Base-by-base conservation (phyloP, 2,329 filamentous ascomycete genomes). In the Ceratocystiopsis sp. region DNA sequence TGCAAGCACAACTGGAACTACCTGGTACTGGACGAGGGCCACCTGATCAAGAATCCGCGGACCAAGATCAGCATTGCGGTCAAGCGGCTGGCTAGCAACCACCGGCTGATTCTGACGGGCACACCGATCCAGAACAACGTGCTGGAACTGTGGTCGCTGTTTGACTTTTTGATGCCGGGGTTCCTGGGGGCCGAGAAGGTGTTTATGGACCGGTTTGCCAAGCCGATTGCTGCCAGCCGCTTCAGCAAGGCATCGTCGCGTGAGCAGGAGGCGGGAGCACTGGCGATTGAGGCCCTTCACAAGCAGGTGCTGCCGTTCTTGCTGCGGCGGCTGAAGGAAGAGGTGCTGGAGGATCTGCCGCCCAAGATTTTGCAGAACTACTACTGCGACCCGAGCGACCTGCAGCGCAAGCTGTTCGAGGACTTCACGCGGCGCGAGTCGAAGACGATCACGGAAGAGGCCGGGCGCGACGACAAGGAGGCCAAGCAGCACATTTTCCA, bases 321-420 rank as follows among this genome's bases (percentile, higher is more conserved):
- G 48, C 74, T 98, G 35, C 84, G 91, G 47, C 87, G 91, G 53
- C 72, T 98, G 52, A 98, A 98, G 63, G 91, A 98, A 62, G 91
- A 98, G 59, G 91, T 98, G 16, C 69, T 98, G 46, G 84, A 98
- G 52, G 91, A 98, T 54, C 68, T 98, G 10, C 91, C 91, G 2
- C 91, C 91, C 9, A 98, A 98, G 75, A 98, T 98, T 54, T 66
- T 98, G 42, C 91, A 98, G 59, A 98, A 98, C 61, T 98, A 98
- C 65, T 98, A 98, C 64, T 98, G 91, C 60, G 91, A 98, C 55
- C 78, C 94, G 16, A 94, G 85, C 54, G 91, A 98, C 45, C 66
- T 98, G 42, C 91, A 98, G 60, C 83, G 80, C 65, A 93, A 84
- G 58, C 73, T 98, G 1, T 98, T 98, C 54, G 91, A 96, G 38